Evolutionary conservation across 2,329 filamentous ascomycete species (phyloP).

Genomic region (Helminthosporium solani): DNA sequence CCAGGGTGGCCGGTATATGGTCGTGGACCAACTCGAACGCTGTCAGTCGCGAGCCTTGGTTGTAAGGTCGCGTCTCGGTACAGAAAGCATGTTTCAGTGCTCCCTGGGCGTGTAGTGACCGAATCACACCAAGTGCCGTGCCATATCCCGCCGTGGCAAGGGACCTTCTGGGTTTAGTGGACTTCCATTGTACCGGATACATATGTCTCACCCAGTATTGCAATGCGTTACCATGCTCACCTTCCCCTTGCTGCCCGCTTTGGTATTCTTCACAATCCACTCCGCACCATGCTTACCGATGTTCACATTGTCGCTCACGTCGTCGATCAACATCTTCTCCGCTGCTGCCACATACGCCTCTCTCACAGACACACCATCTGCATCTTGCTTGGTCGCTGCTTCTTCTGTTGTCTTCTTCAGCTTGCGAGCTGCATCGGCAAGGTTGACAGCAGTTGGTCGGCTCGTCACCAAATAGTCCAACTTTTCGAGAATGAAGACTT

Average conservation of each 20-base stretch:
- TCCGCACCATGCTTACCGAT: constrained; percentile 82
- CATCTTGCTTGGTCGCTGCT: constrained; percentile 47
- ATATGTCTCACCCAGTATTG: constrained; percentile 74
- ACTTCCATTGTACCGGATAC: neutral
- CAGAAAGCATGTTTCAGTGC: constrained; percentile 84
- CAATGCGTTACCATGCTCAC: constrained; percentile 94
- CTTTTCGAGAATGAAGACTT: constrained; percentile 68
- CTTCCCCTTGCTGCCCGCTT: constrained; percentile 52
- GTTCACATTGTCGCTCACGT: constrained; percentile 80
- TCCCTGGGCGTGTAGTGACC: constrained; percentile 68
- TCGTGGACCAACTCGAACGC: constrained; percentile 97
- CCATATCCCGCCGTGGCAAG: constrained; percentile 97
- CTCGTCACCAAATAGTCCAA: constrained; percentile 86
- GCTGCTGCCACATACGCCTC: constrained; percentile 74
- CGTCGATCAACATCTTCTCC: constrained; percentile 82
- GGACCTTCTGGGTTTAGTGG: constrained; percentile 56
- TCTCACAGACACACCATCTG: constrained; percentile 58
- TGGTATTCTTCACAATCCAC: constrained; percentile 70
- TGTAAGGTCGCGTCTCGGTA: constrained; percentile 95
- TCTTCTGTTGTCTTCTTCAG: constrained; percentile 65
- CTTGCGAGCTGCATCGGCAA: constrained; percentile 83
- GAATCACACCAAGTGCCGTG: constrained; percentile 90
- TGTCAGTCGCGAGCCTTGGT: constrained; percentile 92
- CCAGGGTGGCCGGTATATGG: constrained; percentile 82
- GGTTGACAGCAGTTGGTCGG: constrained; percentile 90